Percentiles rank a stretch among this genome's conserved stretches.
Conservation (phyloP, 2,329 filamentous ascomycete species). For the Penicillium sp. region DNA sequence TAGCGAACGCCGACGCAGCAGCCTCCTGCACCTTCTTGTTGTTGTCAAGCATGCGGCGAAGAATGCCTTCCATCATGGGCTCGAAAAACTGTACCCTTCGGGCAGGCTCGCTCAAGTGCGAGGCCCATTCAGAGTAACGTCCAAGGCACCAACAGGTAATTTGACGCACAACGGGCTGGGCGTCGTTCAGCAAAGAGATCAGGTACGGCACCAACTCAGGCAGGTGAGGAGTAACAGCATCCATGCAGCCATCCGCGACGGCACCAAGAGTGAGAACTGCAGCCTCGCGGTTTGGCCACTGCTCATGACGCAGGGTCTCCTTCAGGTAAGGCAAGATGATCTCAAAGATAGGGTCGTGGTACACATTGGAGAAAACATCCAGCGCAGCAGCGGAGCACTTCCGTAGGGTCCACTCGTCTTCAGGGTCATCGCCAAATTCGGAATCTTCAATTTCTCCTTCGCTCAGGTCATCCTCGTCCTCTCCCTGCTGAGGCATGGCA, state of each 20-base stretch:
- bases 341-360: slow-evolving; percentile 84
- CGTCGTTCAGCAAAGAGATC: slow-evolving; percentile 80
- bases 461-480: slow-evolving; percentile 74
- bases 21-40: slow-evolving; percentile 99
- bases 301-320: slow-evolving; percentile 81
- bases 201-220: slow-evolving; percentile 90
- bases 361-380: slow-evolving; percentile 91
- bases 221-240: slow-evolving; percentile 85
- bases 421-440: slow-evolving; percentile 73
- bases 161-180: slow-evolving; percentile 87
- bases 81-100: slow-evolving; percentile 82
- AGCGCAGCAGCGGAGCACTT: slow-evolving; percentile 97
- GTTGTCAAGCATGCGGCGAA: slow-evolving; percentile 91
- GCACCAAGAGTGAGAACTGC: slow-evolving; percentile 93
- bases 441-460: slow-evolving; percentile 86
- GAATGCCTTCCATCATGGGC: slow-evolving; percentile 94
- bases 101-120: slow-evolving; percentile 68
- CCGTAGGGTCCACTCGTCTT: slow-evolving; percentile 91
- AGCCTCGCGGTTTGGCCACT: slow-evolving; percentile 92
- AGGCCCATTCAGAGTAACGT: slow-evolving; percentile 90
- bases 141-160: slow-evolving; percentile 98
- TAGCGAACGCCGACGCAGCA: slow-evolving; percentile 92
- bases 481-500: slow-evolving; percentile 51
- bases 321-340: slow-evolving; percentile 91
- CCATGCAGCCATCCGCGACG: slow-evolving; percentile 92